Conservation (phyloP, 75 land plant species). For the Pseudotsuga menziesii region DNA sequence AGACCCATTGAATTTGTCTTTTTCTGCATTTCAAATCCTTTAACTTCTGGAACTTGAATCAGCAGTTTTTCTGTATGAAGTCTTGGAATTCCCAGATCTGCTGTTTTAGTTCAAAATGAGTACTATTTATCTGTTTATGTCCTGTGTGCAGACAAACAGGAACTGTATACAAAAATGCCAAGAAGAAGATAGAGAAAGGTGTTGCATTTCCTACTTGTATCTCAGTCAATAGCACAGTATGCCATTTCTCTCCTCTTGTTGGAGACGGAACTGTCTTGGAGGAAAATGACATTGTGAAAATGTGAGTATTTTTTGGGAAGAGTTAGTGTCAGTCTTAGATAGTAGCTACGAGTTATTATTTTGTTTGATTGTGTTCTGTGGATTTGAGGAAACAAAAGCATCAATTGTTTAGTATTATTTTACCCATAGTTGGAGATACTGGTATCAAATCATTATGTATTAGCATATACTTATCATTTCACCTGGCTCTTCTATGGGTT, state of each 20-base stretch:
- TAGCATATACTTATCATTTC: neutral
- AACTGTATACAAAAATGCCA: constrained; percentile 81
- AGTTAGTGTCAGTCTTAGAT: neutral
- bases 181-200: constrained; percentile 95
- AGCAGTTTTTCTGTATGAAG: neutral
- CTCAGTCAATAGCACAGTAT: constrained; percentile 83
- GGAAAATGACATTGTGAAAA: constrained; percentile 81
- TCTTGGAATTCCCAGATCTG: neutral
- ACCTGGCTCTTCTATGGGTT: neutral
- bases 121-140: neutral
- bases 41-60: neutral
- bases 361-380: neutral
- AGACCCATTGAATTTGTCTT: constrained; percentile 14
- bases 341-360: neutral
- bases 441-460: neutral
- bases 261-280: constrained; percentile 72
- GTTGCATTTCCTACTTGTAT: constrained; percentile 96
- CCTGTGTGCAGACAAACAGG: constrained; percentile 63
- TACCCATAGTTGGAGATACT: neutral
- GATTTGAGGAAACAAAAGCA: neutral
- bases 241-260: constrained; percentile 86
- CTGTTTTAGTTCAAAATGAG: neutral
- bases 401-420: neutral
- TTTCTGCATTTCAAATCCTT: neutral
- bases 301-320: constrained; percentile 39